A percentile compares a stretch with the other conserved stretches of the same genome.
Evolutionary conservation across 306 rosid genomes (phyloP).

Genomic region (Cucurbita moschata): DNA sequence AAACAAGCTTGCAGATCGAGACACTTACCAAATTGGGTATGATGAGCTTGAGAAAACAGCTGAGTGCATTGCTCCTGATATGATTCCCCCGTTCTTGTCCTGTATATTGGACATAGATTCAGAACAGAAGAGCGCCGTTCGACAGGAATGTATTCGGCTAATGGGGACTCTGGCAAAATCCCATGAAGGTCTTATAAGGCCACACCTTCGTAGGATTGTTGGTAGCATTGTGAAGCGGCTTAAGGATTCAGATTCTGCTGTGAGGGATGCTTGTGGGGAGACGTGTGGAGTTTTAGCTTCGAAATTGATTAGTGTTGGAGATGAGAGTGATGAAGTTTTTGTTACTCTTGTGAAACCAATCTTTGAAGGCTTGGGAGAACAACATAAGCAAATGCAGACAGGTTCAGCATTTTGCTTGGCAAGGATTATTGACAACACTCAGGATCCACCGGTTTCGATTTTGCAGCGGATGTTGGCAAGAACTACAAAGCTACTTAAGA

Average conservation of each 20-base stretch:
- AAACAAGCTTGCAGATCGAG: slow-evolving; percentile 73
- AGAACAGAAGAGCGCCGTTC: slow-evolving; percentile 41
- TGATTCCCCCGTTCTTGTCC: slow-evolving; percentile 40
- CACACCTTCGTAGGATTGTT: slow-evolving; percentile 52
- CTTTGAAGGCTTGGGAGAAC: slow-evolving; percentile 72
- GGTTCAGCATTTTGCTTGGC: slow-evolving; percentile 60
- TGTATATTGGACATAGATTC: slow-evolving; percentile 58
- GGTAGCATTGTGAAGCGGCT: slow-evolving; percentile 56
- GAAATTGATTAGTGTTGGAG: slow-evolving; percentile 14
- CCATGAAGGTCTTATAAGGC: slow-evolving; percentile 23
- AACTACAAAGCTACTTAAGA: slow-evolving; percentile 56
- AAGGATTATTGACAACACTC: slow-evolving; percentile 37
- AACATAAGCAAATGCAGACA: slow-evolving; percentile 57
- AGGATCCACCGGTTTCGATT: slow-evolving; percentile 41
- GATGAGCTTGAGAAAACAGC: slow-evolving; percentile 51
- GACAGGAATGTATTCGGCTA: slow-evolving; percentile 49
- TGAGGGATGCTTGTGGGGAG: slow-evolving; percentile 59
- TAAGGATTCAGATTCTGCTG: slow-evolving; percentile 47
- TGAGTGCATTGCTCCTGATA: slow-evolving; percentile 34
- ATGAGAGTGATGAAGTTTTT: slow-evolving; percentile 28
- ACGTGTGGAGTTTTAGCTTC: slow-evolving; percentile 37
- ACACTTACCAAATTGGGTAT: slow-evolving; percentile 54
- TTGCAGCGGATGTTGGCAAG: slow-evolving; percentile 49
- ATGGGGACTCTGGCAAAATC: slow-evolving; percentile 30
- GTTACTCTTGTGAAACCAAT: slow-evolving; percentile 42